Evolutionary conservation across 768 basidiomycete genomes (phyloP).

Genomic region (Leccinum subgranulosum): DNA sequence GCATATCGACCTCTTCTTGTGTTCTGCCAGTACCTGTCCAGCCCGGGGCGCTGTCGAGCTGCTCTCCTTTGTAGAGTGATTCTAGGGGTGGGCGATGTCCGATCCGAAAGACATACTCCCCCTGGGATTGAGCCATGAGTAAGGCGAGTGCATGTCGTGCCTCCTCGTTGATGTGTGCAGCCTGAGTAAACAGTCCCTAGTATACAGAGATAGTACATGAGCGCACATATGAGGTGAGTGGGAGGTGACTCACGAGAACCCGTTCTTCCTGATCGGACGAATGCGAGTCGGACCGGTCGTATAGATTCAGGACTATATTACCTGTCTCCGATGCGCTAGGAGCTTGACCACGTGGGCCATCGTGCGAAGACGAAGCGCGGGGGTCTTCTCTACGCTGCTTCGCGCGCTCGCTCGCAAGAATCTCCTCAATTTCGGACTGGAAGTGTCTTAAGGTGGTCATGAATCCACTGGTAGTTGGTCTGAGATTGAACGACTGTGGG

Average conservation of each 20-base stretch:
- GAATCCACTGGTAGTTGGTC: background rate
- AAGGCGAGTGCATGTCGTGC: conserved; percentile 66
- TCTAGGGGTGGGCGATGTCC: conserved; percentile 62
- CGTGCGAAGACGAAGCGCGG: conserved; percentile 15
- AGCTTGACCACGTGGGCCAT: conserved; percentile 50
- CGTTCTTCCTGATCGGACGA: conserved; percentile 16
- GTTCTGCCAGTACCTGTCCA: conserved; percentile 56
- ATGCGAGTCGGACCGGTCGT: conserved; percentile 1
- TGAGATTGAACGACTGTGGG: conserved; percentile 1
- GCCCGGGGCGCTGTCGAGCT: conserved; percentile 40
- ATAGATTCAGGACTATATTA: background rate
- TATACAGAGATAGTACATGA: background rate
- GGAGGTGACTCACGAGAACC: conserved; percentile 13
- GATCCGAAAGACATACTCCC: conserved; percentile 74
- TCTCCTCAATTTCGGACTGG: conserved; percentile 76
- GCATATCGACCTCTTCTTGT: conserved; percentile 46
- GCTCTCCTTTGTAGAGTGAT: conserved; percentile 53
- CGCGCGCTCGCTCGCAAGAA: conserved; percentile 61
- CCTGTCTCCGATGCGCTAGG: background rate
- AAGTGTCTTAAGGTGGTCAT: conserved; percentile 36
- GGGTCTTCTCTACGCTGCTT: conserved; percentile 49
- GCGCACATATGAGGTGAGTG: background rate
- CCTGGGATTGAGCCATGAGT: conserved; percentile 62
- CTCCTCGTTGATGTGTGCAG: conserved; percentile 42
- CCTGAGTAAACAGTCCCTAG: conserved; percentile 39